Evolutionary conservation across 1,139 yeast genomes (phyloP), one percentile per base, ranked within the genome.

Genomic region (Pichia sp.): DNA sequence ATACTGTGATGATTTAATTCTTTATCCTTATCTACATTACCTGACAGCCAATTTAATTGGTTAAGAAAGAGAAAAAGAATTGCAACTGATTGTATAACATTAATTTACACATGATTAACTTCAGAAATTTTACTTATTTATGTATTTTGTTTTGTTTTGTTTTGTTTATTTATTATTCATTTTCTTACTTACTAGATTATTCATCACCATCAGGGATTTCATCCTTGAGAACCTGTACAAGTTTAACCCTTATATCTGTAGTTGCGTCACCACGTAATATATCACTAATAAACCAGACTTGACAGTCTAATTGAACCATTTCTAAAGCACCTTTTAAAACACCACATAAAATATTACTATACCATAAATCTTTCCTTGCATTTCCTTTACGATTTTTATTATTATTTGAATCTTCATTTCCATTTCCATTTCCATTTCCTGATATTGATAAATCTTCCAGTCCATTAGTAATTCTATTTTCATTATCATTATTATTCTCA

Each of bases 131-230:
- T 16, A 16, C 16, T 16, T 16, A 16, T 16, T 16, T 16, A 16
- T 16, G 16, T 16, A 16, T 16, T 16, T 16, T 16, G 16, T 16
- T 16, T 16, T 16, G 16, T 16, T 16, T 16, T 16, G 16, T 16
- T 16, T 16, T 16, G 16, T 16, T 16, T 16, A 16, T 16, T 16
- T 16, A 16, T 16, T 16, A 16, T 16, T 16, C 16, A 16, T 16
- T 16, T 16, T 16, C 16, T 8, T n/a, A 16, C 5, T 29, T 7
- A 23, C n/a, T n/a, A 20, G 20, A 7, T 59, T 67, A 89, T 56
- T 90, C 97, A 63, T 92, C 97, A 23, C 97, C 97, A 7, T 95
- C 95, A 8, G 98, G 98, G 38, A 92, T 84, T 66, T 92, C 98
- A 60, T 92, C 98, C 62, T 86, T 89, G 55, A 92, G 68, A 6